These are phyloP conservation scores for Didymosphaeria variabile DNA, from an alignment of 2,329 filamentous ascomycete species.

Conservation along the genomic window DNA sequence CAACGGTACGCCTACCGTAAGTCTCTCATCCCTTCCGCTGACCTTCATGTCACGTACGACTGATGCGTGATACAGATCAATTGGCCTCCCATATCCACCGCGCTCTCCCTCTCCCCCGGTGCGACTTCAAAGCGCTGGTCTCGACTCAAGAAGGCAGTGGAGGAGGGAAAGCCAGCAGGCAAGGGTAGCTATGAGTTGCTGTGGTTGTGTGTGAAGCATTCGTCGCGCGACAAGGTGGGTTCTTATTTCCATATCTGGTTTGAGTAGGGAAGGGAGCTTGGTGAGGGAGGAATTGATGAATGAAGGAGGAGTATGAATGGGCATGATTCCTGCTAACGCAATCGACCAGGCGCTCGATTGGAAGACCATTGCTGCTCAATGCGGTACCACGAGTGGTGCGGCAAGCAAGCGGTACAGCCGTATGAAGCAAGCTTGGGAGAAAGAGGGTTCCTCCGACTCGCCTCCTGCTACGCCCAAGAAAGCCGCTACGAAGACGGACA, in stretches of 20 bases:
- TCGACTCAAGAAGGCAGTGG: slow-evolving; percentile 40
- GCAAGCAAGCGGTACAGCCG: slow-evolving; percentile 45
- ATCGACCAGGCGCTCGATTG: slow-evolving; percentile 35
- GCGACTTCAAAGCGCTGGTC: slow-evolving; percentile 45
- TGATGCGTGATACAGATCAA: slow-evolving; percentile 36
- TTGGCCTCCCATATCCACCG: slow-evolving; percentile 34
- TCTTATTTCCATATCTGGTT: neutral
- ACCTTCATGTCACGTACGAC: neutral
- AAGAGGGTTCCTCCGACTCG: slow-evolving; percentile 10
- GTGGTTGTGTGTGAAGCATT: slow-evolving; percentile 43
- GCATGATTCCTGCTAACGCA: neutral
- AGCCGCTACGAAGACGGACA: slow-evolving; percentile 11
- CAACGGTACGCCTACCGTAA: slow-evolving; percentile 32
- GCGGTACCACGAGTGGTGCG: slow-evolving; percentile 41
- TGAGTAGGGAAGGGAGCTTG: neutral
- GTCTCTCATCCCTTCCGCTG: slow-evolving; percentile 16
- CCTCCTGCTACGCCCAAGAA: slow-evolving; percentile 14
- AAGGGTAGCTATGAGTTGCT: slow-evolving; percentile 33
- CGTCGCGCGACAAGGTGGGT: slow-evolving; percentile 32
- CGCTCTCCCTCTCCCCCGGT: slow-evolving; percentile 35
- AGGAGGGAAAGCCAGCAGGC: slow-evolving; percentile 27
- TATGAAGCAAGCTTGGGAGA: slow-evolving; percentile 43
- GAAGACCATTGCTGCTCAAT: slow-evolving; percentile 37
- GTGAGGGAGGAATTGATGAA: neutral
- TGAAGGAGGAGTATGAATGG: neutral